These are phyloP conservation scores for Neonothopanus nambi DNA, from an alignment of 1,284 basidiomycete species.

Conservation along the genomic window DNA sequence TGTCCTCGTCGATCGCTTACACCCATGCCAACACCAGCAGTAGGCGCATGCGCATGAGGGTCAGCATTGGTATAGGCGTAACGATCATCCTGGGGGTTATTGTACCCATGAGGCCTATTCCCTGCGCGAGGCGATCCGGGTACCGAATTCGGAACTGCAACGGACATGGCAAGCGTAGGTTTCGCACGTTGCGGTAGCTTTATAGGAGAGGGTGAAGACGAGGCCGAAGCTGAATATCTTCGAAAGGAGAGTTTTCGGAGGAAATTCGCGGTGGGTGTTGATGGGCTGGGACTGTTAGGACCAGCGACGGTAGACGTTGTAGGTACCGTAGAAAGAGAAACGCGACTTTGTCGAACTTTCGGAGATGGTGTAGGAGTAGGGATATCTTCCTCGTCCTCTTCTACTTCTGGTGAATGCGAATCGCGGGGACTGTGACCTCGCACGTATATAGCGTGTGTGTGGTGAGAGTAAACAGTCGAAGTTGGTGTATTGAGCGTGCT, in stretches of 20 bases:
- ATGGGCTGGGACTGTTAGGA: neutral
- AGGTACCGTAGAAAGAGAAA: neutral
- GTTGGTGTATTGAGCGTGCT: no score
- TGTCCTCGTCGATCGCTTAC: no score
- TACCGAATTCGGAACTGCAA: neutral
- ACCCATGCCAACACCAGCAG: neutral
- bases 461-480: no score
- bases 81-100: no score
- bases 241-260: slow-evolving; percentile 9
- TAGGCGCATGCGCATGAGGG: neutral
- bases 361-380: slow-evolving; percentile 10
- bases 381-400: slow-evolving; percentile 1
- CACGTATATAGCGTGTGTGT: no score
- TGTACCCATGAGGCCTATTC: slow-evolving; percentile 1
- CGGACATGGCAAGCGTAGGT: slow-evolving; percentile 3
- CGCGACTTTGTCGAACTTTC: neutral
- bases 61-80: no score
- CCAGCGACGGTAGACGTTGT: neutral
- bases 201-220: neutral
- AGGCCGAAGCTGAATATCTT: neutral
- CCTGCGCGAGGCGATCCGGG: slow-evolving; percentile 2
- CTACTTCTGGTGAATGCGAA: neutral
- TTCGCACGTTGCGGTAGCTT: slow-evolving; percentile 5
- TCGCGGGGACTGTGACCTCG: neutral
- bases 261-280: neutral